Conservation (phyloP, 306 rosid genomes). For the Dryas drummondii region DNA sequence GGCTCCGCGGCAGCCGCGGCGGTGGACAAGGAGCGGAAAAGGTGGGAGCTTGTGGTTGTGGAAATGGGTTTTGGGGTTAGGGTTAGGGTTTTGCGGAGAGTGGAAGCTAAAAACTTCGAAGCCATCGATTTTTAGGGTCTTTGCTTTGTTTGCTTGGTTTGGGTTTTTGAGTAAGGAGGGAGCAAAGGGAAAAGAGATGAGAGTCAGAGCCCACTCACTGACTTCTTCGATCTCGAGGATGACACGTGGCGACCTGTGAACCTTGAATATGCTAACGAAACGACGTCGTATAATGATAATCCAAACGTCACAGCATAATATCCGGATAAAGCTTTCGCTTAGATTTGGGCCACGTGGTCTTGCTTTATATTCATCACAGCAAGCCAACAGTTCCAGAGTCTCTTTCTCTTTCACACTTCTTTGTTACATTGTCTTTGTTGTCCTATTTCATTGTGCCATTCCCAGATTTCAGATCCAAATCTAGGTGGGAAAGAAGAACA, state of each 20-base stretch:
- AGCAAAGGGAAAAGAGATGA: neutral
- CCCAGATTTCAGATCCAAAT: constrained; percentile 33
- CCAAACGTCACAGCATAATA: neutral
- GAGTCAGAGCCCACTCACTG: constrained; percentile 18
- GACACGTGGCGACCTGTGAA: constrained; percentile 36
- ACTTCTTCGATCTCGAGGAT: neutral
- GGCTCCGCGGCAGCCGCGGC: constrained; percentile 40
- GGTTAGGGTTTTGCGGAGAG: constrained; percentile 44
- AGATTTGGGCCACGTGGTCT: constrained; percentile 12
- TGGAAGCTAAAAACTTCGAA: constrained; percentile 55
- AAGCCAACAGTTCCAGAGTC: neutral
- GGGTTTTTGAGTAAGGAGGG: constrained; percentile 2
- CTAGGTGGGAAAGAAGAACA: neutral
- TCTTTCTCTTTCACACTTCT: neutral
- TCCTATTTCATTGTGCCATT: neutral
- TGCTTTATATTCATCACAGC: constrained; percentile 23
- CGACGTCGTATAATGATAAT: neutral
- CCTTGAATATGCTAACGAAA: neutral
- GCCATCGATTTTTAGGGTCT: constrained; percentile 37
- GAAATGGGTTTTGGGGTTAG: constrained; percentile 10
- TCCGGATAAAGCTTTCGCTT: neutral
- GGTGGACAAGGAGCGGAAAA: constrained; percentile 26
- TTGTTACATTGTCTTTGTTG: neutral
- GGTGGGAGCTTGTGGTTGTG: constrained; percentile 9
- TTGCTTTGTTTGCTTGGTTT: neutral